Conservation (phyloP, 352 stramenopile species). For the Peronospora destructor region DNA sequence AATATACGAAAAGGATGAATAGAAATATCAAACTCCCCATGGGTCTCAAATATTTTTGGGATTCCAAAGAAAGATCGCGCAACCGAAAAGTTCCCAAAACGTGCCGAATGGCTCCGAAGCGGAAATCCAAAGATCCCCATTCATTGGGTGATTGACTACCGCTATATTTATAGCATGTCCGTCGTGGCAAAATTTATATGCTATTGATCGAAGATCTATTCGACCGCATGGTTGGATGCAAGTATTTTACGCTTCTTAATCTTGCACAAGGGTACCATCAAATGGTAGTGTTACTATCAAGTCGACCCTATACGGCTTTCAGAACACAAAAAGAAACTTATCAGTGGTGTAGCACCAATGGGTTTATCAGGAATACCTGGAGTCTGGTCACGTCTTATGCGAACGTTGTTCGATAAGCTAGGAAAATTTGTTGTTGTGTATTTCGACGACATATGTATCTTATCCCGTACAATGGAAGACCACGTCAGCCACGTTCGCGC, state of each 20-base stretch:
- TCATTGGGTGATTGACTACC: constrained; percentile 19
- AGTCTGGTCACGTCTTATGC: constrained; percentile 37
- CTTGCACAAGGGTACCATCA: constrained; percentile 31
- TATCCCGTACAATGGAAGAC: constrained; percentile 14
- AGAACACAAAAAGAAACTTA: constrained; percentile 30
- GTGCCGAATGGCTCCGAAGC: constrained; percentile 13
- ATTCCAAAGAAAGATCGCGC: constrained; percentile 20
- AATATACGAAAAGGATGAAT: constrained; percentile 20
- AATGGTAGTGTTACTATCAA: constrained; percentile 12
- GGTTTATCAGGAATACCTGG: constrained; percentile 33
- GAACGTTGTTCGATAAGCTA: constrained; percentile 22
- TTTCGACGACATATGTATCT: constrained; percentile 34
- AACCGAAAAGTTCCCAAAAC: constrained; percentile 4
- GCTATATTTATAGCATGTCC: constrained; percentile 6
- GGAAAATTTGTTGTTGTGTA: constrained; percentile 32
- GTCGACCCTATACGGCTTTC: constrained; percentile 28
- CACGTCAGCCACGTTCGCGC: constrained; percentile 20
- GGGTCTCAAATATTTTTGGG: constrained; percentile 23
- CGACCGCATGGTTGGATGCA: constrained; percentile 10
- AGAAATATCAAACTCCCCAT: constrained; percentile 21
- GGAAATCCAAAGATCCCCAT: constrained; percentile 10
- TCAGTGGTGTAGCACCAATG: constrained; percentile 40
- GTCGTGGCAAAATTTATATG: constrained; percentile 13
- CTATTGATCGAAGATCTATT: constrained; percentile 17
- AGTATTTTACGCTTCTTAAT: constrained; percentile 24